Conservation (phyloP, 2,329 filamentous ascomycete species). For the Fusarium cyanostomum region DNA sequence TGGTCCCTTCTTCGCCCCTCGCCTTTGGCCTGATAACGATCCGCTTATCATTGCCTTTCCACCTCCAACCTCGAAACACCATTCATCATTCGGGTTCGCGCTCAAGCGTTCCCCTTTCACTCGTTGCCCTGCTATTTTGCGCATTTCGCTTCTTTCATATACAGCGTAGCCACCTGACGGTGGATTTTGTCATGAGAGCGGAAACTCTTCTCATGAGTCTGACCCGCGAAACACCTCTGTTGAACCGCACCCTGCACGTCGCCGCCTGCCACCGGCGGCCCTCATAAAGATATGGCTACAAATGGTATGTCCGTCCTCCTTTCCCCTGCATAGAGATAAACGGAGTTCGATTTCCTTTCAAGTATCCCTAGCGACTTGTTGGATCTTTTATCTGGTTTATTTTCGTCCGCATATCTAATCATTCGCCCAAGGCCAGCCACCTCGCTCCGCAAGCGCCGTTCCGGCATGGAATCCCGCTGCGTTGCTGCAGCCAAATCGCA, state of each 20-base stretch:
- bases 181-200: slow-evolving; percentile 38
- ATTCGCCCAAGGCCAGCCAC: slow-evolving; percentile 40
- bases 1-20: slow-evolving; percentile 25
- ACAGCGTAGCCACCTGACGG: slow-evolving; percentile 2
- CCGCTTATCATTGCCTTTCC: slow-evolving; percentile 42
- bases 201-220: slow-evolving; percentile 26
- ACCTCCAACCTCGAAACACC: slow-evolving; percentile 24
- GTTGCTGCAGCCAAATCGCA: slow-evolving; percentile 52
- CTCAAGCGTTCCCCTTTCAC: slow-evolving; percentile 13
- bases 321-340: not conserved
- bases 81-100: not conserved
- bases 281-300: slow-evolving; percentile 44
- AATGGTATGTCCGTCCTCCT: slow-evolving; percentile 41
- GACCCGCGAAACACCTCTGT: slow-evolving; percentile 33
- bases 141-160: not conserved
- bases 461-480: slow-evolving; percentile 55
- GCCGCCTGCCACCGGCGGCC: slow-evolving; percentile 33
- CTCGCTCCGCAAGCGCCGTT: slow-evolving; percentile 41
- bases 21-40: slow-evolving; percentile 36
- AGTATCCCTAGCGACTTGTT: not conserved
- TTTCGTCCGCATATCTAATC: slow-evolving; percentile 22
- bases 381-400: not conserved
- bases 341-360: not conserved
- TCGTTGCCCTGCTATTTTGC: slow-evolving; percentile 14
- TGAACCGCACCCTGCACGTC: slow-evolving; percentile 37